These are phyloP conservation scores for Microsporum canis DNA, from an alignment of 2,329 filamentous ascomycete species.

Conservation along the genomic window DNA sequence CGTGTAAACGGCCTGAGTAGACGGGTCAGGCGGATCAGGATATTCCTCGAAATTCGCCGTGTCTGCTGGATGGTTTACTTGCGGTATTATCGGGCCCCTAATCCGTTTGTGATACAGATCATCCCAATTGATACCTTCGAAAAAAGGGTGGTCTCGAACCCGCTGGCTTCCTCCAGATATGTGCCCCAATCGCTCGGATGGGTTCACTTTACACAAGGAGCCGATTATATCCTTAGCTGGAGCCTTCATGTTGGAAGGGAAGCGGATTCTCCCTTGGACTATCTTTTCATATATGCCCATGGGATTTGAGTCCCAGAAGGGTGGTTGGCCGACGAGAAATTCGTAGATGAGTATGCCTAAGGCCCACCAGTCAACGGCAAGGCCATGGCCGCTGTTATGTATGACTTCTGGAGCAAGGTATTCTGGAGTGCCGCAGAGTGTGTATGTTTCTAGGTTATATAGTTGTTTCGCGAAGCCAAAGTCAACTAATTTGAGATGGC, in stretches of 20 bases:
- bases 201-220: slow-evolving; percentile 52
- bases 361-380: slow-evolving; percentile 59
- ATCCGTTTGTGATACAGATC: slow-evolving; percentile 48
- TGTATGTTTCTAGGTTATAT: slow-evolving; percentile 48
- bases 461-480: slow-evolving; percentile 59
- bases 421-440: slow-evolving; percentile 55
- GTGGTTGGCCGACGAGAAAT: slow-evolving; percentile 55
- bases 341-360: slow-evolving; percentile 57
- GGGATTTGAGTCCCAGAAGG: slow-evolving; percentile 58
- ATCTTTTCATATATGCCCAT: slow-evolving; percentile 61
- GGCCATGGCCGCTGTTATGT: slow-evolving; percentile 52
- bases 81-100: slow-evolving; percentile 52
- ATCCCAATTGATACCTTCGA: slow-evolving; percentile 51
- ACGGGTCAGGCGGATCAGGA: slow-evolving; percentile 44
- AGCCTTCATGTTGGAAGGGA: slow-evolving; percentile 47
- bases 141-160: slow-evolving; percentile 53
- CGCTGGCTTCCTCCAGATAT: slow-evolving; percentile 48
- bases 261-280: slow-evolving; percentile 51
- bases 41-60: slow-evolving; percentile 57
- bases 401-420: slow-evolving; percentile 59
- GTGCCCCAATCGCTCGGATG: slow-evolving; percentile 51
- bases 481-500: slow-evolving; percentile 55
- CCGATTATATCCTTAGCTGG: slow-evolving; percentile 52
- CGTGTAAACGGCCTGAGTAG: slow-evolving; percentile 44
- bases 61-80: slow-evolving; percentile 49